A percentile compares a stretch with the other conserved stretches of the same genome.
phyloP scores from a whole-genome alignment of 1,284 basidiomycete species.

The Earliella scabrosa region DNA sequence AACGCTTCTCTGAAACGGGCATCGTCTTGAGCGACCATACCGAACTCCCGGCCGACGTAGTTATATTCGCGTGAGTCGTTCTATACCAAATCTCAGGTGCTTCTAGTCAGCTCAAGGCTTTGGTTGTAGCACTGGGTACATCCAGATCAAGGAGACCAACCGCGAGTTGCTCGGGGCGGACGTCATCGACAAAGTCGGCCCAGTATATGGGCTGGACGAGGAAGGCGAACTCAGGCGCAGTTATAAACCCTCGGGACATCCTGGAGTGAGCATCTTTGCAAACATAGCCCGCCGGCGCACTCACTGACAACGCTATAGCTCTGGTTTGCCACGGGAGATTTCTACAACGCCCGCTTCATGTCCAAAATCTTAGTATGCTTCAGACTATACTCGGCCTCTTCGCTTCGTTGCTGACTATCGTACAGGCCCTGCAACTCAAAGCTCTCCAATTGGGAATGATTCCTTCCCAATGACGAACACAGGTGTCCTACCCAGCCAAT shows the following conservation, averaged over 20 bases:
- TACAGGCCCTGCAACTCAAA: slow-evolving; percentile 20
- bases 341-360: slow-evolving; percentile 34
- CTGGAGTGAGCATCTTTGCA: slow-evolving; percentile 23
- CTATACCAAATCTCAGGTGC: slow-evolving; percentile 39
- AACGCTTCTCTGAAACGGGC: slow-evolving; percentile 52
- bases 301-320: slow-evolving; percentile 26
- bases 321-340: slow-evolving; percentile 42
- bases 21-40: slow-evolving; percentile 68
- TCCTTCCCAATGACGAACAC: neutral
- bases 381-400: neutral
- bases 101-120: neutral
- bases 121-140: slow-evolving; percentile 39
- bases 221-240: slow-evolving; percentile 60
- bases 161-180: slow-evolving; percentile 51
- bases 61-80: slow-evolving; percentile 57
- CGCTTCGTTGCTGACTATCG: neutral
- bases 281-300: neutral
- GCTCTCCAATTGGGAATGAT: slow-evolving; percentile 14
- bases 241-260: slow-evolving; percentile 39
- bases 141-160: slow-evolving; percentile 42
- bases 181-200: slow-evolving; percentile 46
- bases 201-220: slow-evolving; percentile 58
- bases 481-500: neutral
- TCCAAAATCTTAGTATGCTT: slow-evolving; percentile 37
- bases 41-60: slow-evolving; percentile 64